Evolutionary conservation across 2,329 filamentous ascomycete species (phyloP).

Genomic region (Penicillium concentricum): DNA sequence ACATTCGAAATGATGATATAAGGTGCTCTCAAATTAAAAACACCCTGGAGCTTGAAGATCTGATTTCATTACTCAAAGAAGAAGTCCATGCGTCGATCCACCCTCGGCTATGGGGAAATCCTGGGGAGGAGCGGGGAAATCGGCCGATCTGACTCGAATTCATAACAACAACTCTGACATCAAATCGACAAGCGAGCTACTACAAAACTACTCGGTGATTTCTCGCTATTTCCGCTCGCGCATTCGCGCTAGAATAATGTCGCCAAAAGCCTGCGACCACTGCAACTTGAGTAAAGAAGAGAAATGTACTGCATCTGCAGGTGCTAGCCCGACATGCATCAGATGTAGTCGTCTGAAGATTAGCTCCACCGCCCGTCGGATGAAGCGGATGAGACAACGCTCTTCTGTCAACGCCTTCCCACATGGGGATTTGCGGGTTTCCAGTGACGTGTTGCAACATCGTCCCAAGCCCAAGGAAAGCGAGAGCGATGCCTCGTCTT

Average conservation of each 20-base stretch:
- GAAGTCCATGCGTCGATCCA: slow-evolving; percentile 3
- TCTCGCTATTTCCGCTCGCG: background rate
- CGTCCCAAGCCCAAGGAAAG: background rate
- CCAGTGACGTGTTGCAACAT: slow-evolving; percentile 13
- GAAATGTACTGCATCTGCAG: slow-evolving; percentile 16
- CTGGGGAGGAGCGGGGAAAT: slow-evolving; percentile 19
- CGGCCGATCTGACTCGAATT: slow-evolving; percentile 1
- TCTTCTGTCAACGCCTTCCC: slow-evolving; percentile 15
- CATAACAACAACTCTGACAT: background rate
- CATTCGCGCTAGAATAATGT: slow-evolving; percentile 35
- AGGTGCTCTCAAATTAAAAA: background rate
- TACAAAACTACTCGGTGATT: background rate
- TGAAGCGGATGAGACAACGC: slow-evolving; percentile 18
- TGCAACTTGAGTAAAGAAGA: slow-evolving; percentile 22
- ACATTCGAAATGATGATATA: background rate
- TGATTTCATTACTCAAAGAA: background rate
- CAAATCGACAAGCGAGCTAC: background rate
- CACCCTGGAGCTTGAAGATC: background rate
- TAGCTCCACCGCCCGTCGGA: slow-evolving; percentile 16
- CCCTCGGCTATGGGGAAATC: slow-evolving; percentile 6
- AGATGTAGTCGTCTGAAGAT: slow-evolving; percentile 22
- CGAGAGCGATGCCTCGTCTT: slow-evolving; percentile 6
- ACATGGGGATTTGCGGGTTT: slow-evolving; percentile 17
- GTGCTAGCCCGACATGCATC: slow-evolving; percentile 12
- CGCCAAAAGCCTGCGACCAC: slow-evolving; percentile 19